Percentiles rank a stretch among this genome's conserved stretches.
phyloP scores from a whole-genome alignment of 768 basidiomycete genomes.

The Cantharellus cinnabarinus region DNA sequence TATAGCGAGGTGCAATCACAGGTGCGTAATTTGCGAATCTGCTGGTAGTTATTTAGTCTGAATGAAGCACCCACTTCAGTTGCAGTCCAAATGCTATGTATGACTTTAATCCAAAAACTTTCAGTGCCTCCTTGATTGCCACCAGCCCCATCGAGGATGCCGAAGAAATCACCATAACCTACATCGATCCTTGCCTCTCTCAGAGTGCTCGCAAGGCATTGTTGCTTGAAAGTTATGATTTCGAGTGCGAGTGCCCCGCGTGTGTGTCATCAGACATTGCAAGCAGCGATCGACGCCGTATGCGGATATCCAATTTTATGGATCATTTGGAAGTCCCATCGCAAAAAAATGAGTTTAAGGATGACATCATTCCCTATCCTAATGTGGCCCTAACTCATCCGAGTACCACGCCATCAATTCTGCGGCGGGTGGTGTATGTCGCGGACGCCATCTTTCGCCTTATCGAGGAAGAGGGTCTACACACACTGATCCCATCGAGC shows the following conservation, averaged over 20 bases:
- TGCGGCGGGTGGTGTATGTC: not conserved
- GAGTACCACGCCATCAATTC: not conserved
- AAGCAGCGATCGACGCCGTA: not conserved
- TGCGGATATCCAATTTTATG: not conserved
- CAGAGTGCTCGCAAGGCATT: not conserved
- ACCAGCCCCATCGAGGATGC: not conserved
- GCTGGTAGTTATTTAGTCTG: not conserved
- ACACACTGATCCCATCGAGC: too few relatives aligned
- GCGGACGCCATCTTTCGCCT: too few relatives aligned
- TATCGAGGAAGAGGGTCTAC: too few relatives aligned
- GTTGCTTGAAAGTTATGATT: not conserved
- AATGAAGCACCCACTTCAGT: not conserved
- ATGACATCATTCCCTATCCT: not conserved
- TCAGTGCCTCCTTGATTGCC: not conserved
- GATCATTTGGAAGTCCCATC: too few relatives aligned
- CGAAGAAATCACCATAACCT: not conserved
- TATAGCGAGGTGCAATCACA: not conserved
- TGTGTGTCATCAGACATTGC: not conserved
- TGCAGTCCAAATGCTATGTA: not conserved
- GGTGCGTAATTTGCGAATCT: not conserved
- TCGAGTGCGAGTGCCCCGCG: not conserved
- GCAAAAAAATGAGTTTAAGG: not conserved
- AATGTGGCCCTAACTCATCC: not conserved
- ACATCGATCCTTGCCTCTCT: not conserved
- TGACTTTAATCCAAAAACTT: not conserved